These are phyloP conservation scores for Nematocida ausubeli DNA, from an alignment of 371 early-diverging fungal species.

Conservation along the genomic window DNA sequence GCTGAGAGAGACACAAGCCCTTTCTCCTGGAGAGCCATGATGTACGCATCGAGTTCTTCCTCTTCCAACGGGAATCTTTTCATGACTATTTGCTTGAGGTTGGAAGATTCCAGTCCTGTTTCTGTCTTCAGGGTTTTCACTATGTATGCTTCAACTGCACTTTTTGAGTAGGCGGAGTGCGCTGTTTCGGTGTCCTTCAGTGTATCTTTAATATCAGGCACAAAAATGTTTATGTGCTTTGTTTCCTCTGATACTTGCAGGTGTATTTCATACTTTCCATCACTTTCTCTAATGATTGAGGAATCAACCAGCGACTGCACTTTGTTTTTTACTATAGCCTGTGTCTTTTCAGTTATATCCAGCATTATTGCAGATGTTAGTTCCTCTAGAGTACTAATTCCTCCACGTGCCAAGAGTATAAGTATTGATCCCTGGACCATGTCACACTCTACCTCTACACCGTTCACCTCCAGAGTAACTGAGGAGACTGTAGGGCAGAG, in stretches of 20 bases:
- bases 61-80: conserved; percentile 10
- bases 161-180: conserved; percentile 1
- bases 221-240: conserved; percentile 15
- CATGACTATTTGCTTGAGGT: not conserved
- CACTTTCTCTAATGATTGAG: not conserved
- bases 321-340: not conserved
- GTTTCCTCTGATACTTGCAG: not conserved
- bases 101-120: not conserved
- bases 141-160: conserved; percentile 35
- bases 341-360: conserved; percentile 2
- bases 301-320: not conserved
- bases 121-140: conserved; percentile 13
- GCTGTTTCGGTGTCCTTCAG: not conserved
- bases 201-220: not conserved
- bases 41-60: not conserved
- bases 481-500: conserved; percentile 43
- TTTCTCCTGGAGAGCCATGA: conserved; percentile 31
- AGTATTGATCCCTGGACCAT: conserved; percentile 36
- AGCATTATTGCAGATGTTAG: conserved; percentile 4
- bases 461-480: conserved; percentile 14
- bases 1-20: conserved; percentile 28
- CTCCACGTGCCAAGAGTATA: conserved; percentile 27
- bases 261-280: conserved; percentile 13
- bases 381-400: not conserved
- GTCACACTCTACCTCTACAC: conserved; percentile 22